These are phyloP conservation scores for Sistotremastrum niveocremeum DNA, from an alignment of 768 basidiomycete species.

Conservation along the genomic window DNA sequence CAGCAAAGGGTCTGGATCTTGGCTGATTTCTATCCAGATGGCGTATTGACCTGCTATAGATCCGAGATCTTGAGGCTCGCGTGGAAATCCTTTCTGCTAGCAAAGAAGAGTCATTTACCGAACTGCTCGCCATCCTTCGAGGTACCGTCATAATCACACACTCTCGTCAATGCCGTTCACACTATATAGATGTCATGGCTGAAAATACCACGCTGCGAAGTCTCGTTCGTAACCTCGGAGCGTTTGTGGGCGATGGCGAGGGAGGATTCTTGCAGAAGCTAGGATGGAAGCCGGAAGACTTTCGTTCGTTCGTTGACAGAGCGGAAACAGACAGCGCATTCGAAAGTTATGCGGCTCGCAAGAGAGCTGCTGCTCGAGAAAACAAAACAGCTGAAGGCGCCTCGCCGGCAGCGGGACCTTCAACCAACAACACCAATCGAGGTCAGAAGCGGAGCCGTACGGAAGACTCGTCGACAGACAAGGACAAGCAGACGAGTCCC, in stretches of 20 bases:
- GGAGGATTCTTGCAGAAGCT: slow-evolving; percentile 67
- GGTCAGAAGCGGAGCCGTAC: slow-evolving; percentile 13
- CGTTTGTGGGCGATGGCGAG: slow-evolving; percentile 79
- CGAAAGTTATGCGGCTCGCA: slow-evolving; percentile 74
- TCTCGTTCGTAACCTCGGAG: slow-evolving; percentile 59
- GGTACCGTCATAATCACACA: slow-evolving; percentile 25
- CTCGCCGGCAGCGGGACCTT: neutral
- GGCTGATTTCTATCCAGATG: slow-evolving; percentile 2
- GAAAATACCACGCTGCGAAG: slow-evolving; percentile 80
- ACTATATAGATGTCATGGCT: slow-evolving; percentile 57
- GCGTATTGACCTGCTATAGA: slow-evolving; percentile 30
- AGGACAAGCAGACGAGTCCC: slow-evolving; percentile 28
- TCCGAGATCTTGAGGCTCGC: slow-evolving; percentile 87
- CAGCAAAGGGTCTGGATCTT: slow-evolving; percentile 55
- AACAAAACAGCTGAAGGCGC: neutral
- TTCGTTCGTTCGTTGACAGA: slow-evolving; percentile 69
- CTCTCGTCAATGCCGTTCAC: neutral
- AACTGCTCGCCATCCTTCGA: slow-evolving; percentile 72
- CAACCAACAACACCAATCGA: slow-evolving; percentile 14
- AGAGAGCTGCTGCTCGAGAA: slow-evolving; percentile 16
- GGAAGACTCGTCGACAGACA: slow-evolving; percentile 38
- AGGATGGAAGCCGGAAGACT: slow-evolving; percentile 59
- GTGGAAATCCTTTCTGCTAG: slow-evolving; percentile 92
- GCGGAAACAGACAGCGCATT: slow-evolving; percentile 89
- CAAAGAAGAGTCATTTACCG: slow-evolving; percentile 75